phyloP scores from a whole-genome alignment of 208 protist species.

The Acanthamoeba culbertsoni region DNA sequence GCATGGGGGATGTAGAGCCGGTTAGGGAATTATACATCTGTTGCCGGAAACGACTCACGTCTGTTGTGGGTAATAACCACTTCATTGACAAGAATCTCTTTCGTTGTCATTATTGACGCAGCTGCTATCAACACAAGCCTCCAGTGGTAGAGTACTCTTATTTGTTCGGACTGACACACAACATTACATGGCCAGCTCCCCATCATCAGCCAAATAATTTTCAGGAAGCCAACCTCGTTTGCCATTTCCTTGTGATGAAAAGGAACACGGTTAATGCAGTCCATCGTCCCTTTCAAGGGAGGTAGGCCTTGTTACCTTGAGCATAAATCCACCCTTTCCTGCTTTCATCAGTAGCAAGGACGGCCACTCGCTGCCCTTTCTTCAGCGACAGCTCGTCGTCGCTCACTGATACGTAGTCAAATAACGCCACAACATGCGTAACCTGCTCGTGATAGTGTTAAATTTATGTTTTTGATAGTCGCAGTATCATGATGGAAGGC shows the following conservation, averaged over 20 bases:
- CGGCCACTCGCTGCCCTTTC: constrained; percentile 39
- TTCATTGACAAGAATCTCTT: too few relatives aligned
- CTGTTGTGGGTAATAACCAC: too few relatives aligned
- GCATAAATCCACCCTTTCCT: constrained; percentile 51
- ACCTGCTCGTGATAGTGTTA: neutral
- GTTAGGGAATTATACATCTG: too few relatives aligned
- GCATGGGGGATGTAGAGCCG: too few relatives aligned
- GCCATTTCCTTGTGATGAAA: neutral
- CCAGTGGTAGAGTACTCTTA: too few relatives aligned
- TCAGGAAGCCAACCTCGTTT: constrained; percentile 37
- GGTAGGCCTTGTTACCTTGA: neutral
- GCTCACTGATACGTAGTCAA: constrained; percentile 25
- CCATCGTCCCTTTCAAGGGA: neutral
- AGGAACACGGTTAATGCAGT: neutral
- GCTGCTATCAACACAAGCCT: too few relatives aligned
- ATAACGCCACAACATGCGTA: constrained; percentile 10
- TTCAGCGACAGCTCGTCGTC: constrained; percentile 50
- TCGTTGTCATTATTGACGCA: too few relatives aligned
- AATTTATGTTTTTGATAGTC: neutral
- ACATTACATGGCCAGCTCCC: too few relatives aligned
- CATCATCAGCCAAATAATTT: constrained; percentile 45
- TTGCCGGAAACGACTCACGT: too few relatives aligned
- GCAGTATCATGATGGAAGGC: neutral
- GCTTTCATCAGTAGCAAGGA: constrained; percentile 40
- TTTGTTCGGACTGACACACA: too few relatives aligned